Evolutionary conservation across 345 rosid species (phyloP), one percentile per base, ranked within the genome.

Genomic region (Citrus mangshanensis): DNA sequence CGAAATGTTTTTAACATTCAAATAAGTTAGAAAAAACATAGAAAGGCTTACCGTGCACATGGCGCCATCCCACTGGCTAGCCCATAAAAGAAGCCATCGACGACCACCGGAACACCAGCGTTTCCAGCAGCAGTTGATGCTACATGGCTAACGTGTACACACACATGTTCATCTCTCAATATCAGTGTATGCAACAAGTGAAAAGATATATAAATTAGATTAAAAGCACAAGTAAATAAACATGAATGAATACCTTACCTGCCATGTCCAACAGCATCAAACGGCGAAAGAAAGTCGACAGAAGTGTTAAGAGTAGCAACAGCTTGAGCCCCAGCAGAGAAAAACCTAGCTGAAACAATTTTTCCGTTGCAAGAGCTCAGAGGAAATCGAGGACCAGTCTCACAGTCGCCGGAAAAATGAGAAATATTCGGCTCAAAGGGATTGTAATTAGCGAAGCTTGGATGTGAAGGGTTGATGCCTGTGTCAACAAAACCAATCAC

Each of bases 51-150:
- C 98, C 97, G 85, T 58, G 99, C 93, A 16, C 89, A 85, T 22
- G 99, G 99, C 0, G 96, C 98, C 92, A 92, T 91, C 74, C 98
- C 99, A 35, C 93, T 90, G 54, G 97, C 93, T 77, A 79, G 82
- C 3, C 98, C 99, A 2, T 93, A 91, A 46, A 79, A 77, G 87
- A 86, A 91, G 54, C 95, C 93, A 79, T 91, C 85, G 38, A 86
- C 89, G 58, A 84, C 78, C 78, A 95, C 98, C 37, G 98, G 96
- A 75, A 93, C 90, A 62, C 90, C 91, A 7, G 84, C 77, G 68
- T 93, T 93, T 32, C 99, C 99, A 25, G 98, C 96, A 9, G 97
- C 97, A 18, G 78, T 85, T 22, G 98, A 85, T 32, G 99, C 97
- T 65, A 93, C 97, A 60, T 95, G 98, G 84, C 99, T 93, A 82